Base-by-base conservation (phyloP, 768 basidiomycete species). In the Suillus luteus region DNA sequence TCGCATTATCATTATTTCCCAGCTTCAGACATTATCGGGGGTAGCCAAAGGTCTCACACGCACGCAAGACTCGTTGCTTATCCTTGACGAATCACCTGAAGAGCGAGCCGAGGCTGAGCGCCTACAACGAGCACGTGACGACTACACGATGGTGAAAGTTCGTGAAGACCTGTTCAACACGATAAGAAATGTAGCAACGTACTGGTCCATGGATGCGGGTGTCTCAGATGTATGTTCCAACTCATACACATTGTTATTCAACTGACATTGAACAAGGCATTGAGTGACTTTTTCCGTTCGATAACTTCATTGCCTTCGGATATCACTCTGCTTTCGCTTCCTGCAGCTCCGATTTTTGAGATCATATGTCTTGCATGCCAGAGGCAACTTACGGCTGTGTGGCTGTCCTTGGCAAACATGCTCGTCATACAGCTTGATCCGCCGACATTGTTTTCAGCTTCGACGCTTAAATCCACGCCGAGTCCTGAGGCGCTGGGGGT, bases 21-120 rank as follows among this genome's bases (percentile, higher is more conserved):
- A 95, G 64, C 82, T 96, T 1, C 89, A 92, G 67, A 91, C 89
- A 0, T 79, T 98, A 15, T 85, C 93, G 0, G 96, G 94, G 11
- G 86, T 95, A 33, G 92, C 93, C 1, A 91, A 90, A 64, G 96
- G 96, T 5, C 82, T 98, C 7, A 93, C 96, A 0, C 85, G 90
- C 15, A 85, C 85, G 0, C 83, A 83, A 5, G 95, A 96, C 68
- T 83, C 86, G 35, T 72, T 90, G 54, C 78, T 83, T 46, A 83
- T 87, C 37, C 79, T 88, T 14, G 87, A 87, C 59, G 81, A 80
- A 12, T 80, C 84, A n/a, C 81, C 81, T n/a, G 84, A 81, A 24
- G 79, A 81, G 2, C 75, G 81, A 51, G 78, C 77, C 0, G 86
- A 88, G 62, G 68, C 81, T 0, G 85, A 85, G 59, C 80, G 75